Evolutionary conservation across 2,329 filamentous ascomycete genomes (phyloP).

Genomic region (Aspergillus costaricaensis): DNA sequence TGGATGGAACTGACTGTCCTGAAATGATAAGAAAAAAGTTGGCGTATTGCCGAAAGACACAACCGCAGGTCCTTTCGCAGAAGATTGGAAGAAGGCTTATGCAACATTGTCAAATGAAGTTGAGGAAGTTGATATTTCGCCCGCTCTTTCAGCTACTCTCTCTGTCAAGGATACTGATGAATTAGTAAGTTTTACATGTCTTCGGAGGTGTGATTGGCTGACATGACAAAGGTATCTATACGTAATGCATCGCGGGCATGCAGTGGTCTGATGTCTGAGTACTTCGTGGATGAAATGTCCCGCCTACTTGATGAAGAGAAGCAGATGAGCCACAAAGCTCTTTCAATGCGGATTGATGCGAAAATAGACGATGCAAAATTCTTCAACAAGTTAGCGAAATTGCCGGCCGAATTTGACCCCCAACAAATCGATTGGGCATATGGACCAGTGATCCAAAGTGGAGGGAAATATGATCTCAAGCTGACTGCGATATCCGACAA

Average conservation of each 20-base stretch:
- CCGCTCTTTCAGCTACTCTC: constrained; percentile 82
- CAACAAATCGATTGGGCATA: constrained; percentile 92
- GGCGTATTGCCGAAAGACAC: constrained; percentile 83
- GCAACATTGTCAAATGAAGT: constrained; percentile 77
- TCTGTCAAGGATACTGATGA: constrained; percentile 95
- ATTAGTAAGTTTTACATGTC: constrained; percentile 57
- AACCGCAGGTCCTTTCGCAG: constrained; percentile 83
- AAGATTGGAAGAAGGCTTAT: constrained; percentile 91
- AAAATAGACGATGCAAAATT: constrained; percentile 95
- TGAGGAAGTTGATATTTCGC: constrained; percentile 83
- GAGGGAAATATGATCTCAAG: constrained; percentile 90
- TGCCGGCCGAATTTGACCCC: constrained; percentile 83
- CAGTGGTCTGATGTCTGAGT: constrained; percentile 90
- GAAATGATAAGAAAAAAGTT: constrained; percentile 71
- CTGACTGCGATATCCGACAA: constrained; percentile 77
- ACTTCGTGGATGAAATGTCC: constrained; percentile 98
- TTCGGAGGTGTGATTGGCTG: constrained; percentile 14
- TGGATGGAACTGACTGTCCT: neutral
- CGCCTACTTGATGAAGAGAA: constrained; percentile 93
- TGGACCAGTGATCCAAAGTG: constrained; percentile 88
- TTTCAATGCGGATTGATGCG: constrained; percentile 83
- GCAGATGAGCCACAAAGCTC: constrained; percentile 85
- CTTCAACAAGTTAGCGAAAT: constrained; percentile 80
- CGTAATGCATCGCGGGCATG: constrained; percentile 92
- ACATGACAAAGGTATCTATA: constrained; percentile 68